Evolutionary conservation across 495 filamentous ascomycete species (phyloP).

Genomic region (Aspergillus wentii): DNA sequence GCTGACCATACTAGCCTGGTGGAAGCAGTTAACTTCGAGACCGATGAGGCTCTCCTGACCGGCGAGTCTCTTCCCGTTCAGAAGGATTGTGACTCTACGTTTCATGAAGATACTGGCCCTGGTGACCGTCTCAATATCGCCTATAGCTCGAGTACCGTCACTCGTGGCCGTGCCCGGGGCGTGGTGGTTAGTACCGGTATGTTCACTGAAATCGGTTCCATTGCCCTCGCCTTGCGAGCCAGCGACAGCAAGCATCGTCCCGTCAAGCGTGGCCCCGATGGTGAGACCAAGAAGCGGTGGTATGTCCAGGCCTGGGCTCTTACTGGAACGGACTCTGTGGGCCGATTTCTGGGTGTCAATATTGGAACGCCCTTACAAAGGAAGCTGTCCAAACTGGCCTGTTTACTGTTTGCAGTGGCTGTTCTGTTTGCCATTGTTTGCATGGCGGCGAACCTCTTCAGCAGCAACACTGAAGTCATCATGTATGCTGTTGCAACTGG

Average conservation of each 20-base stretch:
- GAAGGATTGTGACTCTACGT: constrained; percentile 58
- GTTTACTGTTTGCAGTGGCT: constrained; percentile 68
- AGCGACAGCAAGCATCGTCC: constrained; percentile 49
- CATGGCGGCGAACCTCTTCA: constrained; percentile 49
- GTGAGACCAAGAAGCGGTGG: constrained; percentile 53
- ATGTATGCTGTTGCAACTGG: constrained; percentile 78
- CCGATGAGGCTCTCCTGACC: constrained; percentile 68
- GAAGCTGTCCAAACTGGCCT: constrained; percentile 74
- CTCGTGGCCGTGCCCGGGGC: constrained; percentile 61
- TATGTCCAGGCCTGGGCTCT: constrained; percentile 57
- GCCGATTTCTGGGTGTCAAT: constrained; percentile 66
- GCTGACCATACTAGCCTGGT: constrained; percentile 20
- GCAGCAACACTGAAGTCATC: constrained; percentile 60
- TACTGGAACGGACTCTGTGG: constrained; percentile 52
- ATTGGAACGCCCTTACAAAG: constrained; percentile 78
- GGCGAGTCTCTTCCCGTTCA: constrained; percentile 67
- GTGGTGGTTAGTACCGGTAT: constrained; percentile 70
- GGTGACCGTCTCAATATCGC: constrained; percentile 67
- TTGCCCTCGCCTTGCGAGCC: constrained; percentile 50
- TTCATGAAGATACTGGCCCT: constrained; percentile 56
- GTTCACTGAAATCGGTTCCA: constrained; percentile 78
- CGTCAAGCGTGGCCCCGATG: constrained; percentile 44
- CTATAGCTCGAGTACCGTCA: constrained; percentile 64
- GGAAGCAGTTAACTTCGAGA: constrained; percentile 53
- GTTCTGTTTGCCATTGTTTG: constrained; percentile 68